Evolutionary conservation across 2,329 filamentous ascomycete genomes (phyloP), one percentile per base, ranked within the genome.

Genomic region (Gnomoniopsis sp.): DNA sequence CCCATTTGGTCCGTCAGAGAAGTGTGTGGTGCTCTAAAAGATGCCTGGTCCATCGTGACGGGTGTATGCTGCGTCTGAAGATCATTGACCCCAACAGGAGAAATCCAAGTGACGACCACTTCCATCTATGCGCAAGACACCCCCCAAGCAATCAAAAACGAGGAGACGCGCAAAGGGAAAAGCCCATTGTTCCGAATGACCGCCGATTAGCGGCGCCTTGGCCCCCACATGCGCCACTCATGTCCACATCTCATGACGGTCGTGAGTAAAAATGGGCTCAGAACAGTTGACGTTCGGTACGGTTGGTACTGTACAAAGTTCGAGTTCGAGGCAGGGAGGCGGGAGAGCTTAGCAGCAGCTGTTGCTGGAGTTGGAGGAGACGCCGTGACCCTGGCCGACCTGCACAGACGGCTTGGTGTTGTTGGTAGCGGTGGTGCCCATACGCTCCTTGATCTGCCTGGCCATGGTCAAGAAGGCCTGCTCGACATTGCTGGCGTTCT

Each of bases 391-490:
- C 74, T 92, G 89, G 61, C 92, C 91, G 70, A 99, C 95, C 75
- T 96, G 92, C 69, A 99, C 93, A 69, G 91, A 96, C 65, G 93
- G 93, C 84, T 98, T 99, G 81, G 93, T 96, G 86, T 98, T 98
- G 81, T 93, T 93, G 66, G 89, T 89, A 48, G 90, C 89, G 64
- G 93, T 95, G 68, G 91, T 96, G 71, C 95, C 95, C 93, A 99
- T 99, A 72, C 95, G 90, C 83, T 98, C 93, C 86, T 99, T 99
- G 82, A 99, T 99, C 79, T 99, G 95, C 77, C 95, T 89, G 69
- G 95, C 95, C 95, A 99, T 99, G 76, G 95, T 99, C 80, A 99
- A 80, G 88, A 99, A 99, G 72, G 95, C 93, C 80, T 99, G 95
- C 82, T 99, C 95, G 75, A 99, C 95, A 77, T 99, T 99, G 80